Conservation (phyloP, 2,329 filamentous ascomycete genomes). For the Xylaria sp. region DNA sequence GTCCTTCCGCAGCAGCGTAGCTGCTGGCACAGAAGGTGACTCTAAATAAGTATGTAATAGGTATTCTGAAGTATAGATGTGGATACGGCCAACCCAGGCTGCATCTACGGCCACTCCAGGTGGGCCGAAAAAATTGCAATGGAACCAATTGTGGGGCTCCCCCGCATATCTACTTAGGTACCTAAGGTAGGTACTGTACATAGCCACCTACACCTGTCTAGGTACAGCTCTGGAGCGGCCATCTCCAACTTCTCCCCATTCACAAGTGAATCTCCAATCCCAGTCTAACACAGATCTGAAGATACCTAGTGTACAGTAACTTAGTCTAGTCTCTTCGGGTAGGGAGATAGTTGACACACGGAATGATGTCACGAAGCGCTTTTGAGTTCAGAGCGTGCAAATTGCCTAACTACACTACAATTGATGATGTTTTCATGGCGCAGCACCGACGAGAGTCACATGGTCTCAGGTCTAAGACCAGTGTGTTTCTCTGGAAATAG, state of each 20-base stretch:
- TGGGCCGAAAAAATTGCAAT: no score
- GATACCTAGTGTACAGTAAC: neutral
- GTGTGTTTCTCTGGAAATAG: neutral
- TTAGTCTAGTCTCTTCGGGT: neutral
- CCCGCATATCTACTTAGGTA: no score
- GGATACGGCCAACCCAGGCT: no score
- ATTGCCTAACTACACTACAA: no score
- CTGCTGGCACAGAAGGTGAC: no score
- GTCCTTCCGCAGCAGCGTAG: no score
- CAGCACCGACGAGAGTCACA: neutral
- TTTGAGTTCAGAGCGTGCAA: neutral
- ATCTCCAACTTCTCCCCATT: neutral
- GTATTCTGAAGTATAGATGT: no score
- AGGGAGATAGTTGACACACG: neutral
- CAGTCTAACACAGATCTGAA: neutral
- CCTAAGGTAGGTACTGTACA: no score
- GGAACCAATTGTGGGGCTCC: no score
- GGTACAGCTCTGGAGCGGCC: no score
- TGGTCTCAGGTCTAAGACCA: neutral
- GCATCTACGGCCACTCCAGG: no score
- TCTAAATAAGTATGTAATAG: no score
- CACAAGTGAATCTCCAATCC: conserved; percentile 6
- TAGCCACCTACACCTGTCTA: neutral
- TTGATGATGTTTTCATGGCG: neutral
- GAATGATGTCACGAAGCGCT: conserved; percentile 5